Base-by-base conservation (phyloP, 2,329 filamentous ascomycete species). In the Colletotrichum australisinense region DNA sequence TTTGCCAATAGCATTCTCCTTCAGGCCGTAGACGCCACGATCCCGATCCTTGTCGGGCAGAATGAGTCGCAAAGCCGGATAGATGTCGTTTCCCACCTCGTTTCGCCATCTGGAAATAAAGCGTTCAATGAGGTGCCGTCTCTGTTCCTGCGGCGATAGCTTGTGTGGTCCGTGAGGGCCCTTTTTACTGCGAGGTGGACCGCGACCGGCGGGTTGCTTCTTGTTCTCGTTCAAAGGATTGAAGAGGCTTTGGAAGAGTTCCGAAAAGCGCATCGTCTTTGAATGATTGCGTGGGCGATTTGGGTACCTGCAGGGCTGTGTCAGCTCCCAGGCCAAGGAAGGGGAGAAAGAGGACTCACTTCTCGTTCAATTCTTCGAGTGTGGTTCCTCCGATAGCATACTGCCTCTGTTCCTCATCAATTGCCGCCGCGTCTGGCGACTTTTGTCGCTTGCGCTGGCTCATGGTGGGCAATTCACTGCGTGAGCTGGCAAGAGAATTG, bases 11-110 rank as follows among this genome's bases (percentile, higher is more conserved):
- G 92, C 90, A 80, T 93, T 95, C 85, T 99, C 97, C 80, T 98
- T 98, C 53, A 99, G 86, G 1, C 96, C 95, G 79, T 98, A 99
- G 86, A 98, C 95, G 22, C 93, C 93, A 60, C 97, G 91, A 78
- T 98, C 95, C 52, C 95, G 91, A 79, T 99, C 97, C 80, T 97
- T 97, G 78, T 97, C 95, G 0, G 96, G 95, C 4, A 98, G 88
- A 70, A 98, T 98, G 59, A 99, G 89, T 24, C 97, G 92, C 82
- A 99, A 89, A 1, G 95, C 96, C 0, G 97, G 97, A 80, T 97
- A 98, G 78, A 99, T 94, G 82, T 99, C 97, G 77, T 94, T 86
- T 30, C 97, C 97, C 26, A 98, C 95, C 74, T 98, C 92, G 69
- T 91, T 91, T 52, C 95, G 91, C 97, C 97, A 99, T 81, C 91